Percentiles rank a stretch among this genome's conserved stretches.
Evolutionary conservation across 2,329 filamentous ascomycete species (phyloP).

Genomic region (Trichoderma gracile): DNA sequence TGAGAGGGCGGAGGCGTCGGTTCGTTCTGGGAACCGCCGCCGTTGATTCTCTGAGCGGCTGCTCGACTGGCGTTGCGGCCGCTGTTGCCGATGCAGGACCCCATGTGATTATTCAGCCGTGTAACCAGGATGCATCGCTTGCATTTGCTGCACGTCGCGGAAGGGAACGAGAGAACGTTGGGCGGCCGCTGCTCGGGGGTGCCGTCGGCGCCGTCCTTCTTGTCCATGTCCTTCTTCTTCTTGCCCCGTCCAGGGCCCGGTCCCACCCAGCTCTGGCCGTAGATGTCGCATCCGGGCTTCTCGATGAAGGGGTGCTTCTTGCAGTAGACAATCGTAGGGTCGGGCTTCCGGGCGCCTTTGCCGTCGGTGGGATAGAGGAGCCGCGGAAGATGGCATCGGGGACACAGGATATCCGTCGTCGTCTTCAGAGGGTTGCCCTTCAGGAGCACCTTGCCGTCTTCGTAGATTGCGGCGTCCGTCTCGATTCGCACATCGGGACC

Average conservation of each 20-base stretch:
- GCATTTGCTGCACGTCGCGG: conserved; percentile 67
- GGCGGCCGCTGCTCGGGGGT: conserved; percentile 57
- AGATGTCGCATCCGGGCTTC: conserved; percentile 75
- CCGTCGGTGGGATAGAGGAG: conserved; percentile 72
- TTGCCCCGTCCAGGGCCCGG: conserved; percentile 70
- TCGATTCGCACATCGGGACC: conserved; percentile 60
- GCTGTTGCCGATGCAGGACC: conserved; percentile 66
- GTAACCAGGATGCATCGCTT: conserved; percentile 66
- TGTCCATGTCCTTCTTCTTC: conserved; percentile 77
- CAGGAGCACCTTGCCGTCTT: conserved; percentile 66
- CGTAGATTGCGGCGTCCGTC: conserved; percentile 68
- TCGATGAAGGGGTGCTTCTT: conserved; percentile 77
- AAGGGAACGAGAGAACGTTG: conserved; percentile 65
- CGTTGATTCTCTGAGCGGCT: conserved; percentile 64
- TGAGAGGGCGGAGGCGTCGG: conserved; percentile 63
- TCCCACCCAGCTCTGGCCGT: conserved; percentile 77
- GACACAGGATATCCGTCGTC: conserved; percentile 70
- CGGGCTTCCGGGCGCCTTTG: conserved; percentile 64
- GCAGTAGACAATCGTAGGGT: conserved; percentile 72
- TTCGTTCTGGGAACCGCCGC: conserved; percentile 56
- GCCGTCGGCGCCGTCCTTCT: conserved; percentile 54
- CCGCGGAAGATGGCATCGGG: conserved; percentile 72
- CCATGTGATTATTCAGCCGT: conserved; percentile 68
- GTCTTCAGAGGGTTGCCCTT: conserved; percentile 73
- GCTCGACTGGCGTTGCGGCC: conserved; percentile 63